Conservation (phyloP, 805 yeast genomes). For the Candida broadrunensis region DNA sequence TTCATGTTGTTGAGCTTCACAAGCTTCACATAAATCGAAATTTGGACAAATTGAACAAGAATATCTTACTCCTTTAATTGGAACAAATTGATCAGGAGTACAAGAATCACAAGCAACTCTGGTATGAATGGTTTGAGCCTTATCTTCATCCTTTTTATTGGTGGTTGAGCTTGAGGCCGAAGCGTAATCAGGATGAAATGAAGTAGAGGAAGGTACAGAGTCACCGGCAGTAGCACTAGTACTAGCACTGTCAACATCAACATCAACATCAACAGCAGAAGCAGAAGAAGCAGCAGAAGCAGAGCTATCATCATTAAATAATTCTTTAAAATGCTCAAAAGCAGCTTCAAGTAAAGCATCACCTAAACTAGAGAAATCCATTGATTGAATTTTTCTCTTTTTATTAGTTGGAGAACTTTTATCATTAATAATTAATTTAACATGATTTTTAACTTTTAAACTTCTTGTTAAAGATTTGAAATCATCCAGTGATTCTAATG, state of each 20-base stretch:
- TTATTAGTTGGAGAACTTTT: constrained; percentile 6
- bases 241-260: background rate
- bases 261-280: background rate
- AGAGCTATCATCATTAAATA: constrained; percentile 10
- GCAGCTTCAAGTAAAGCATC: constrained; percentile 26
- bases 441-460: constrained; percentile 44
- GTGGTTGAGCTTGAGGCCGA: background rate
- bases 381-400: constrained; percentile 7
- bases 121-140: constrained; percentile 14
- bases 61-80: constrained; percentile 47
- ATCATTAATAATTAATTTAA: constrained; percentile 31
- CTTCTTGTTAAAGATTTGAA: constrained; percentile 44
- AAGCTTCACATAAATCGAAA: constrained; percentile 49
- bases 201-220: background rate
- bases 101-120: constrained; percentile 36
- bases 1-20: constrained; percentile 18
- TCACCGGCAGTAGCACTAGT: background rate
- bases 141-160: background rate
- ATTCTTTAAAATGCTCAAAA: constrained; percentile 23
- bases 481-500: constrained; percentile 36
- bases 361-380: constrained; percentile 20
- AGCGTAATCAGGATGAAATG: background rate
- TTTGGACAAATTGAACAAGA: constrained; percentile 51
- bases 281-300: constrained; percentile 2
- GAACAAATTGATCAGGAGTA: constrained; percentile 23